A percentile compares a stretch with the other conserved stretches of the same genome.
These are phyloP conservation scores for Besnoitia besnoiti DNA, from an alignment of 169 alveolate genomes.

Conservation along the genomic window DNA sequence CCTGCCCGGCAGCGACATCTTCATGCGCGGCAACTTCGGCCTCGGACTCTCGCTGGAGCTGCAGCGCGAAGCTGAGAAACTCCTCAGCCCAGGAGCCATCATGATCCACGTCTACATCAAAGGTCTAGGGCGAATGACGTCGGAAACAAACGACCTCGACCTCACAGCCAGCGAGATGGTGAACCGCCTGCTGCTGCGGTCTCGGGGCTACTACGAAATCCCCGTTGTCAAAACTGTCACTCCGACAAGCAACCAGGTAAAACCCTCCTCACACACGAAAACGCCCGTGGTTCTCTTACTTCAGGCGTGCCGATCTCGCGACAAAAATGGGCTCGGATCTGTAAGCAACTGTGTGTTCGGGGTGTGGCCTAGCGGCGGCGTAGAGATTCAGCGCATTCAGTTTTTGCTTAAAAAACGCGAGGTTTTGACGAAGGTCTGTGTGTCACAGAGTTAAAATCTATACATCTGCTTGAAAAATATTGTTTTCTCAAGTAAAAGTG, in stretches of 20 bases:
- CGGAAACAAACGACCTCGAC: conserved; percentile 55
- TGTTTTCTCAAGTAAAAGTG: too few species aligned
- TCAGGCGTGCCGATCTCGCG: too few species aligned
- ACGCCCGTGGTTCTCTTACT: too few species aligned
- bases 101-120: conserved; percentile 53
- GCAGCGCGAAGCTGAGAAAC: conserved; percentile 56
- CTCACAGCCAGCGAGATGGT: conserved; percentile 66
- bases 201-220: conserved; percentile 54
- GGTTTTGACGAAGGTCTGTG: too few species aligned
- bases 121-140: conserved; percentile 35
- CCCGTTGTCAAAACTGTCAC: conserved; percentile 55
- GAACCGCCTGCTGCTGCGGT: conserved; percentile 48
- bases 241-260: conserved; percentile 16
- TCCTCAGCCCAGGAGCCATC: conserved; percentile 43
- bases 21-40: conserved; percentile 54
- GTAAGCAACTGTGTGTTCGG: too few species aligned
- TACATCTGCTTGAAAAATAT: too few species aligned
- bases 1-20: conserved; percentile 52
- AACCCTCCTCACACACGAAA: not conserved
- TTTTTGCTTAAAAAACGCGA: too few species aligned
- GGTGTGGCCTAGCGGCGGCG: too few species aligned
- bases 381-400: too few species aligned
- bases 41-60: conserved; percentile 59
- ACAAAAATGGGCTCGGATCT: too few species aligned
- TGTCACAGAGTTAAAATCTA: too few species aligned